Evolutionary conservation across 1,284 basidiomycete genomes (phyloP), one percentile per base, ranked within the genome.

Genomic region (Psilocybe mexicana): DNA sequence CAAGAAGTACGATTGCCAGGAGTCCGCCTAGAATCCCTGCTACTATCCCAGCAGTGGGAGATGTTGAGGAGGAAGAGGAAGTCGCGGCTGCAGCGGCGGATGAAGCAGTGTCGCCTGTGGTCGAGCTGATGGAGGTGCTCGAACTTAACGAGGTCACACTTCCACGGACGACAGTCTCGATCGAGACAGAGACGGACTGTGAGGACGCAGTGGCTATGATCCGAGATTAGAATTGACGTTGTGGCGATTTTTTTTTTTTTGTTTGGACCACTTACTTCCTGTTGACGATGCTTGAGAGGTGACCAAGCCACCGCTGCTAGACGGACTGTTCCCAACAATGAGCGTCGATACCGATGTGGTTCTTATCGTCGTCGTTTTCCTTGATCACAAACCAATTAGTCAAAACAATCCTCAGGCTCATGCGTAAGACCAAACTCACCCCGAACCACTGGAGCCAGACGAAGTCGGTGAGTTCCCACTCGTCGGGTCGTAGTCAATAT

Each of bases 401-500:
- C 10, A 14, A 12, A 12, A 40, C 6, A 12, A 14, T 12, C n/a
- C 38, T 40, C 14, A 18, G 18, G 18, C 14, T 40, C n/a, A 8
- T 40, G n/a, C n/a, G 38, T 8, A 40, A 40, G 10, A 40, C 4
- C 4, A 11, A 4, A 28, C 26, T 24, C 44, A 25, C 44, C 26
- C 45, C 24, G 45, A 10, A 3, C 45, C 45, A 12, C 5, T 26
- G 7, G 18, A 6, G 28, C 28, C 18, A 25, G 30, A 18, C 2
- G 18, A 18, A 18, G 18, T 18, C 18, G 61, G 61, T 1, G 61
- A 52, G 43, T 52, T 59, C 11, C 30, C 43, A 38, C 54, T 49
- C 42, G 61, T 62, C 6, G 61, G 61, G 25, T 62, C 61, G 35
- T 58, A 62, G 30, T 62, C 61, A n/a, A 62, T 55, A 14, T 55